Conservation (phyloP, 495 filamentous ascomycete species). For the Tuber umbilicatum region DNA sequence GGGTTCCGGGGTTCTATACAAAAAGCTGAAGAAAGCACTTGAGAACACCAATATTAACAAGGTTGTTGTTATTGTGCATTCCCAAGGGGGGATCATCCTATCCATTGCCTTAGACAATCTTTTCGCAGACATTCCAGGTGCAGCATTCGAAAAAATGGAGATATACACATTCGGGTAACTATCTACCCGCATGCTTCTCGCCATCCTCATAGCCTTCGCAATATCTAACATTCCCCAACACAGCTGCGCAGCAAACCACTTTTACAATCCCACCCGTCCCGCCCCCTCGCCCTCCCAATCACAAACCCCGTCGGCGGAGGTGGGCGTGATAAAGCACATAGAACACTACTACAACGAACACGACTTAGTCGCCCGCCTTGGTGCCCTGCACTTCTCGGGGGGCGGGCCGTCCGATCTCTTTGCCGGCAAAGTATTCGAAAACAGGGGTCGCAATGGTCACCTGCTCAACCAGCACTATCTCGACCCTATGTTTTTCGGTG, state of each 20-base stretch:
- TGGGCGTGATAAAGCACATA: constrained; percentile 58
- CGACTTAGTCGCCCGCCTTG: constrained; percentile 71
- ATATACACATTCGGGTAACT: constrained; percentile 70
- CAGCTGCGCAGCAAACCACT: constrained; percentile 72
- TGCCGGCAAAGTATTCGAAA: constrained; percentile 68
- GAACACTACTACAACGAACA: constrained; percentile 77
- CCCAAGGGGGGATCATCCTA: constrained; percentile 74
- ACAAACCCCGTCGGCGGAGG: constrained; percentile 35
- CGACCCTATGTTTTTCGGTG: constrained; percentile 64
- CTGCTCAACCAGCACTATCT: constrained; percentile 76
- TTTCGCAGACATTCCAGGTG: constrained; percentile 64
- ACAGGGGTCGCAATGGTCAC: constrained; percentile 58
- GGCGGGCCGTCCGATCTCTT: constrained; percentile 53
- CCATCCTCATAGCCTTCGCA: neutral
- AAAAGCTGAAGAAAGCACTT: constrained; percentile 54
- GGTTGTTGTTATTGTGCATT: constrained; percentile 71
- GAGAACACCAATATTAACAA: constrained; percentile 57
- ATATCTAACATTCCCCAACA: constrained; percentile 5
- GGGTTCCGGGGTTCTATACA: constrained; percentile 56
- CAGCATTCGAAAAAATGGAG: constrained; percentile 62
- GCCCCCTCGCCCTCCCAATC: constrained; percentile 25
- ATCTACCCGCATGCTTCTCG: neutral
- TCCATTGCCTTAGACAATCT: constrained; percentile 72
- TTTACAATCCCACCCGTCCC: constrained; percentile 66
- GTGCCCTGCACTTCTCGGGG: constrained; percentile 61